These are phyloP conservation scores for Jackrogersella multiformis DNA, from an alignment of 495 filamentous ascomycete species.

Conservation along the genomic window DNA sequence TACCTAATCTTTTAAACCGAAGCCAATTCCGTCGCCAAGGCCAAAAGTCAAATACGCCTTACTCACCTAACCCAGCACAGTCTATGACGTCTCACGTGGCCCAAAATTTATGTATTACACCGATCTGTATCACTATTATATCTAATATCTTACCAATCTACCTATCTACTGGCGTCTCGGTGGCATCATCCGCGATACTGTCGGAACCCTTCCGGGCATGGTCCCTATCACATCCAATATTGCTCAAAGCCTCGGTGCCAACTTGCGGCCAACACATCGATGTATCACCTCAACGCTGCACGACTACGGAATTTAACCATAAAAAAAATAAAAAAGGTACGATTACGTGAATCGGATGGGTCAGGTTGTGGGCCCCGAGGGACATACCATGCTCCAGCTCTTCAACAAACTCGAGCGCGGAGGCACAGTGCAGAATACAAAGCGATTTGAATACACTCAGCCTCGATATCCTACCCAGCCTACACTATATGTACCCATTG, in stretches of 20 bases:
- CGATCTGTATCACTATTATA: conserved; percentile 22
- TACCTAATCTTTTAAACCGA: background rate
- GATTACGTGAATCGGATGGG: conserved; percentile 25
- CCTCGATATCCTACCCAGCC: too few species aligned
- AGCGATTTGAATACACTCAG: too few species aligned
- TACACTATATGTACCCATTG: too few species aligned
- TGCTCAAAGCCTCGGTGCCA: conserved; percentile 66
- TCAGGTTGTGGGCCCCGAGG: background rate
- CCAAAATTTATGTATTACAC: conserved; percentile 17
- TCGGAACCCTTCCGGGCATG: conserved; percentile 58
- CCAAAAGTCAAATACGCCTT: conserved; percentile 4
- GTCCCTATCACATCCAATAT: conserved; percentile 62
- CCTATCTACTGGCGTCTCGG: background rate
- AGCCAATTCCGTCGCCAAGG: conserved; percentile 13
- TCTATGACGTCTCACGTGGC: background rate
- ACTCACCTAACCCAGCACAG: background rate
- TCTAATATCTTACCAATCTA: background rate
- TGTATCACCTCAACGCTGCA: conserved; percentile 66
- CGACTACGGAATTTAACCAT: conserved; percentile 53
- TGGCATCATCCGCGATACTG: conserved; percentile 48
- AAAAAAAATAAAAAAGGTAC: too few species aligned
- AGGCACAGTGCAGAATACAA: too few species aligned
- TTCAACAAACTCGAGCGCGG: too few species aligned
- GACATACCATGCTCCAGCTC: too few species aligned
- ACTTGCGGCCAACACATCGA: conserved; percentile 63